A percentile compares a stretch with the other conserved stretches of the same genome.
phyloP scores from a whole-genome alignment of 805 yeast genomes.

The Kodamaea sagamina region DNA sequence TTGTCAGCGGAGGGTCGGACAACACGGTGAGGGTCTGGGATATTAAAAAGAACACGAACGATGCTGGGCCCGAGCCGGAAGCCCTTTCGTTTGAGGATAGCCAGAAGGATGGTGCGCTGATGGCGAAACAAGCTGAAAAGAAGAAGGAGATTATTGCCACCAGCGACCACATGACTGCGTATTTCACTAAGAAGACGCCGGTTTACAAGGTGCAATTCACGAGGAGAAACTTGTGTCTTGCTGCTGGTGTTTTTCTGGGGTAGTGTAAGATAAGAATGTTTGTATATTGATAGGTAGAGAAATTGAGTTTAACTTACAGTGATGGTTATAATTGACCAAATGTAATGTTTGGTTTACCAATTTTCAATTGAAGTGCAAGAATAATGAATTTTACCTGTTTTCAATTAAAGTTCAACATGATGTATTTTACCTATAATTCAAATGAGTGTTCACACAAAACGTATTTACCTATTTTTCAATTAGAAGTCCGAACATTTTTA shows the following conservation, averaged over 20 bases:
- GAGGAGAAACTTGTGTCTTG: conserved; percentile 83
- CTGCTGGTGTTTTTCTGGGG: conserved; percentile 78
- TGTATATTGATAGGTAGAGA: background rate
- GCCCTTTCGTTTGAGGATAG: conserved; percentile 43
- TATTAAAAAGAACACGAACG: conserved; percentile 78
- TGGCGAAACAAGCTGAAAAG: conserved; percentile 41
- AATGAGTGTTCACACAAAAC: too few species aligned
- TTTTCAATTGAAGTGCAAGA: too few species aligned
- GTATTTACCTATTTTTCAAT: too few species aligned
- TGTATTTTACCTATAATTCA: too few species aligned
- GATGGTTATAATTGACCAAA: background rate
- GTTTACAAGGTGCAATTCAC: conserved; percentile 93
- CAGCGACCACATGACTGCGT: conserved; percentile 88
- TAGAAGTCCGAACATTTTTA: too few species aligned
- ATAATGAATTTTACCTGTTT: too few species aligned
- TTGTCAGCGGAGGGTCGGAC: conserved; percentile 92
- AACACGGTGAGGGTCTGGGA: conserved; percentile 96
- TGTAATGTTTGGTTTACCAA: too few species aligned
- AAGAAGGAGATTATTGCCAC: conserved; percentile 77
- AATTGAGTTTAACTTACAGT: background rate
- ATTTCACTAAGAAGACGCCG: conserved; percentile 90
- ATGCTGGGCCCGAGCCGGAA: conserved; percentile 77
- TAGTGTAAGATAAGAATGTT: conserved; percentile 13
- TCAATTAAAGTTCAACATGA: too few species aligned
- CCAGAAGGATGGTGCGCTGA: conserved; percentile 14